A percentile compares a stretch with the other conserved stretches of the same genome.
Conservation (phyloP, 2,329 filamentous ascomycete species). For the Simplicillium sp. region DNA sequence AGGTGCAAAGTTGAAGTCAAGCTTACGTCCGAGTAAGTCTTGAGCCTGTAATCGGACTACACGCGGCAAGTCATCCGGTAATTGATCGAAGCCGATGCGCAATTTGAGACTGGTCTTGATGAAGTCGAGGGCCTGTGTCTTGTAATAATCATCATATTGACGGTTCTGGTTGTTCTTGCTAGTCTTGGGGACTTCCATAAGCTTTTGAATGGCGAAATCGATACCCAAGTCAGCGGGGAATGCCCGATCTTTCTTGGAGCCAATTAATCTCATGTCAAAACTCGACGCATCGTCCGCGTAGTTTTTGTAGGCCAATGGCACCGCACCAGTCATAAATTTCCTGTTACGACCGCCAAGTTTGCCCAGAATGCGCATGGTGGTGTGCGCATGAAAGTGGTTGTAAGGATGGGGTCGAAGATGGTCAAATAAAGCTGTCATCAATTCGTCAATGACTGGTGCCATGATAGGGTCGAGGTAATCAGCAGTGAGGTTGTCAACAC, state of each 20-base stretch:
- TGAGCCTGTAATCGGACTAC: conserved; percentile 82
- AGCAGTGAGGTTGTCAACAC: conserved; percentile 94
- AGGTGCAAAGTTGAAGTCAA: conserved; percentile 58
- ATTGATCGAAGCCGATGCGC: conserved; percentile 73
- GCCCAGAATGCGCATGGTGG: conserved; percentile 92
- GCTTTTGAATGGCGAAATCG: conserved; percentile 78
- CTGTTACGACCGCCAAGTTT: conserved; percentile 93
- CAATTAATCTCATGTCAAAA: conserved; percentile 81
- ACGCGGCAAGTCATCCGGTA: conserved; percentile 82
- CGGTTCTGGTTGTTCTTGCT: conserved; percentile 43
- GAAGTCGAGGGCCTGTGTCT: conserved; percentile 82
- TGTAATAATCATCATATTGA: conserved; percentile 73
- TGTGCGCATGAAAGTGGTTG: conserved; percentile 95
- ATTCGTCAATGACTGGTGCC: conserved; percentile 95
- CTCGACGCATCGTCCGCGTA: conserved; percentile 83
- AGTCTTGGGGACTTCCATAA: conserved; percentile 69
- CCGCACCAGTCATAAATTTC: conserved; percentile 87
- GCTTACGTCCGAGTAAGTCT: conserved; percentile 66
- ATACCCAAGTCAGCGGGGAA: conserved; percentile 83
- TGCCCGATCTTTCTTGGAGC: conserved; percentile 78
- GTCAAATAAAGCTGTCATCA: conserved; percentile 96
- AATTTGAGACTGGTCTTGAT: conserved; percentile 86
- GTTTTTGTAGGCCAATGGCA: conserved; percentile 71
- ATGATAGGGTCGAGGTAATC: conserved; percentile 98
- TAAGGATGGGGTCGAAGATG: conserved; percentile 91